Evolutionary conservation across 225 moss, liverwort and hornwort genomes (phyloP).

Genomic region (Pseudisothecium myosuroides): DNA sequence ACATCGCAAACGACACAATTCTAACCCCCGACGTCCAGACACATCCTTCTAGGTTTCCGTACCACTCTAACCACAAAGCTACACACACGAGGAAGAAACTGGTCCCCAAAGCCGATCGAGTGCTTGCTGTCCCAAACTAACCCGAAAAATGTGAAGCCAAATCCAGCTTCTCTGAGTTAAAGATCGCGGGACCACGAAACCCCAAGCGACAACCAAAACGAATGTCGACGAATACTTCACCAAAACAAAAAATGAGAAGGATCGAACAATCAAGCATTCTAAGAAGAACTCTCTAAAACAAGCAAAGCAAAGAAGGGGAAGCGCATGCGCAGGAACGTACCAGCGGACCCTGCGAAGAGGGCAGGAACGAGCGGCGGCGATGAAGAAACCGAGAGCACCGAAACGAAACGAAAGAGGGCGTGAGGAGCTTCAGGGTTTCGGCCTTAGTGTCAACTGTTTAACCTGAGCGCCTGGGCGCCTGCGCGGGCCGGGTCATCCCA

Average conservation of each 20-base stretch:
- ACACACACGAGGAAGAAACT: too few species aligned
- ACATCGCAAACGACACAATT: background rate
- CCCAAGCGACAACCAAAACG: background rate
- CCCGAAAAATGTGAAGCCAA: too few species aligned
- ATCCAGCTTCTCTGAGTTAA: background rate
- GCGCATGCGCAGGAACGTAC: background rate
- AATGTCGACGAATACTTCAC: background rate
- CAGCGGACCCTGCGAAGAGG: background rate
- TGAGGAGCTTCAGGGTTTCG: background rate
- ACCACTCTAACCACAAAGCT: background rate
- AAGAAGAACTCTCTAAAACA: background rate
- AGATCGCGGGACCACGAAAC: background rate
- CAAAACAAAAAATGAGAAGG: background rate
- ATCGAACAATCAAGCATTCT: background rate
- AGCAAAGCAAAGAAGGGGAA: background rate
- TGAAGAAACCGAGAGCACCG: background rate
- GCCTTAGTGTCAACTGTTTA: background rate
- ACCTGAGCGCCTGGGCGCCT: background rate
- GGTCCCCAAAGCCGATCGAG: background rate
- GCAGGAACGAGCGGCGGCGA: background rate
- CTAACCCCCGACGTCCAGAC: background rate
- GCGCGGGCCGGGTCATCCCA: background rate
- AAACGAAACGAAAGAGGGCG: background rate
- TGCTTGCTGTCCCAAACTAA: background rate
- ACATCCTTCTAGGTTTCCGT: background rate